Evolutionary conservation across 306 rosid species (phyloP).

Genomic region (Clitoria ternatea): DNA sequence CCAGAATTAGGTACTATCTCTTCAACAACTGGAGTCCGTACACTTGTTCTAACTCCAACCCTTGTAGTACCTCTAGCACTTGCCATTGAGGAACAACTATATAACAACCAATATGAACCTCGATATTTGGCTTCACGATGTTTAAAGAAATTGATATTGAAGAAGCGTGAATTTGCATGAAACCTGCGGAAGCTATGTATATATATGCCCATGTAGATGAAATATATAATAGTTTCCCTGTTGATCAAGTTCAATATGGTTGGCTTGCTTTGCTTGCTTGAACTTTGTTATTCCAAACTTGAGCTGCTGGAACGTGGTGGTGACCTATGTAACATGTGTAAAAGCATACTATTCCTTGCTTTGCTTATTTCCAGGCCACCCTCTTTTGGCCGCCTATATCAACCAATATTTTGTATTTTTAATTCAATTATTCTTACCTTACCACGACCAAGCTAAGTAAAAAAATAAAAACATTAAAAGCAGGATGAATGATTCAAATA

Average conservation of each 20-base stretch:
- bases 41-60: slow-evolving; percentile 20
- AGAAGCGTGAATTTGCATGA: slow-evolving; percentile 17
- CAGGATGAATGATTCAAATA: too few relatives aligned
- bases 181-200: slow-evolving; percentile 1
- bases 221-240: slow-evolving; percentile 18
- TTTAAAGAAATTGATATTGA: slow-evolving; percentile 22
- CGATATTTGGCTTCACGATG: too few relatives aligned
- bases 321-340: slow-evolving; percentile 18
- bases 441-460: neutral
- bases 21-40: slow-evolving; percentile 23
- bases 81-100: slow-evolving; percentile 40
- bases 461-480: too few relatives aligned
- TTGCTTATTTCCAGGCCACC: slow-evolving; percentile 29
- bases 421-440: neutral
- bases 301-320: slow-evolving; percentile 17
- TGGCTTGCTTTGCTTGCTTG: slow-evolving; percentile 41
- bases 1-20: slow-evolving; percentile 46
- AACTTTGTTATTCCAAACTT: slow-evolving; percentile 62
- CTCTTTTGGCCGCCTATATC: slow-evolving; percentile 12
- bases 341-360: slow-evolving; percentile 41
- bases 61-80: slow-evolving; percentile 26
- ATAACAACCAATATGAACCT: neutral
- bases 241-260: slow-evolving; percentile 6
- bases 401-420: neutral
- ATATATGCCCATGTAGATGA: neutral